Conservation (phyloP, 805 yeast species). For the Grigorovia yakushimaensis region DNA sequence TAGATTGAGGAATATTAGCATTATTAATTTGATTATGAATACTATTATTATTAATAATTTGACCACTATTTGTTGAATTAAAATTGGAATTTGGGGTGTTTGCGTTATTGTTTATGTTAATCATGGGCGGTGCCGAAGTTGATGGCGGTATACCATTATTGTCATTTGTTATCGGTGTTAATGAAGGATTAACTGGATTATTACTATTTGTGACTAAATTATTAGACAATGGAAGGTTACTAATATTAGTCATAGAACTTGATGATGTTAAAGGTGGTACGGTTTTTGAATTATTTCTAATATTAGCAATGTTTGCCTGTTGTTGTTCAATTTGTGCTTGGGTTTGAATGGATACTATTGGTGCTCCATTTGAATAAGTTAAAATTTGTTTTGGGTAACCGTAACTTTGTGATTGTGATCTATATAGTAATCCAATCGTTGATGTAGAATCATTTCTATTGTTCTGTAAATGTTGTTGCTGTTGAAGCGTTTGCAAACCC, state of each 20-base stretch:
- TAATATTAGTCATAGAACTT: neutral
- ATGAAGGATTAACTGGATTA: neutral
- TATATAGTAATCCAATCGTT: neutral
- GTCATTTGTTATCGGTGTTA: neutral
- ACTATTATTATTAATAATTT: neutral
- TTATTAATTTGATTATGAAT: neutral
- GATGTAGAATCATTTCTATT: neutral
- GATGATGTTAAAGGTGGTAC: neutral
- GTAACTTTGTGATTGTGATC: neutral
- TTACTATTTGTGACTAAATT: neutral
- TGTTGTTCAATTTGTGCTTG: neutral
- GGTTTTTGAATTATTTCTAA: neutral
- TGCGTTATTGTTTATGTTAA: neutral
- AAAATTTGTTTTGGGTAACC: neutral
- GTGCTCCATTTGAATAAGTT: neutral
- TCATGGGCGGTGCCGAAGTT: neutral
- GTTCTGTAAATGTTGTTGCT: conserved; percentile 4
- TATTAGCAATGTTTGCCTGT: neutral
- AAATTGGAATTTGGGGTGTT: too few relatives aligned
- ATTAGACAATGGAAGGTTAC: neutral
- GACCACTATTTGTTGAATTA: neutral
- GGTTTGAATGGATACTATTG: neutral
- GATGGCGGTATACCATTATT: neutral
- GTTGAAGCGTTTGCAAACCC: conserved; percentile 2
- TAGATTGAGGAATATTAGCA: neutral